Evolutionary conservation across 495 filamentous ascomycete genomes (phyloP), one percentile per base, ranked within the genome.

Genomic region (Aspergillus cavernicola): DNA sequence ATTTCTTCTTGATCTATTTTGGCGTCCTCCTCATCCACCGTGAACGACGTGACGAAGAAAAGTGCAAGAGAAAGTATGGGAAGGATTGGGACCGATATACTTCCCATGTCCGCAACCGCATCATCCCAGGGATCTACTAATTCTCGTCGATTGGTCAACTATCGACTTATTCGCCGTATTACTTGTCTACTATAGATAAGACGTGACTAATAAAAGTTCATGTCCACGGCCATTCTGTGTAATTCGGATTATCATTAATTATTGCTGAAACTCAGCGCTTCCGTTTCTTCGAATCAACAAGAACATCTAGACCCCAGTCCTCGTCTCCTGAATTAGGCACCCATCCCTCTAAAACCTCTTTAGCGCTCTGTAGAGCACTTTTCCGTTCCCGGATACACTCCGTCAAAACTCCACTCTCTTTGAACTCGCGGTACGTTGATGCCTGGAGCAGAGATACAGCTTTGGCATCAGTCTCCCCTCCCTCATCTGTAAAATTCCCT

Each of bases 1-100:
- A 97, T 73, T 97, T 98, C 66, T 97, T 93, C 73, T 72, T 98
- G 48, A 52, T 95, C 12, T 98, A 97, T 72, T 98, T 97, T 72
- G 92, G 86, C 1, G 69, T 96, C 22, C 70, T 98, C 53, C 78
- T 97, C 12, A 72, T 98, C 48, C 93, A 98, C 65, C 86, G 93
- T n/a, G 90, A 96, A 63, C 74, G 84, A 53, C 80, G 92, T 58
- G 93, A 97, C 61, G 93, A 97, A 58, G 86, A 89, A 67, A 96
- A 96, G 78, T 98, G 95, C 72, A 72, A 79, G 58, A 78, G 75
- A 62, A 97, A 97, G 77, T 97, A 98, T 67, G 95, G 95, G 11
- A 81, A 84, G 57, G 91, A 97, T 60, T 98, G 93, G 92, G 84
- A 88, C 59, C 83, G 83, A 69, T 98, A 98, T 68, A 89, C 85